phyloP scores from a whole-genome alignment of 805 yeast species.

The Zygosaccharomyces lentus region DNA sequence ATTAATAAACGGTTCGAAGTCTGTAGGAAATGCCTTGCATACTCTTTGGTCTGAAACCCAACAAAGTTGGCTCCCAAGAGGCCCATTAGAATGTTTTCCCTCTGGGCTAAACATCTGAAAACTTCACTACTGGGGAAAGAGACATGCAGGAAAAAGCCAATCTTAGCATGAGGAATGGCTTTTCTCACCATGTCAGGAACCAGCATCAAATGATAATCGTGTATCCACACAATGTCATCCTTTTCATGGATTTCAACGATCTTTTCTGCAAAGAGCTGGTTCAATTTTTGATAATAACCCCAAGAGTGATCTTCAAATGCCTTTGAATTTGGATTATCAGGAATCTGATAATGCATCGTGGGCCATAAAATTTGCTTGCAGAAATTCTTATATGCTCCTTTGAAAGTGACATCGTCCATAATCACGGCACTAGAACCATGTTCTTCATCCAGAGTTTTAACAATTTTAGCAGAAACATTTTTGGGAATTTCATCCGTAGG shows the following conservation, averaged over 20 bases:
- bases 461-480: constrained; percentile 50
- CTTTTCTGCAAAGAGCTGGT: constrained; percentile 74
- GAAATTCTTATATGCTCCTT: constrained; percentile 86
- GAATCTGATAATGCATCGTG: constrained; percentile 86
- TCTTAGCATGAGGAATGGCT: constrained; percentile 72
- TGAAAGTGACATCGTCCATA: constrained; percentile 73
- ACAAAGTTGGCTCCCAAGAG: constrained; percentile 84
- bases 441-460: constrained; percentile 41
- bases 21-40: constrained; percentile 88
- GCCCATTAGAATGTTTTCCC: constrained; percentile 72
- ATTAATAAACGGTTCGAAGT: constrained; percentile 79
- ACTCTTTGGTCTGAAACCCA: constrained; percentile 88
- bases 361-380: constrained; percentile 98
- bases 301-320: constrained; percentile 96
- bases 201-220: constrained; percentile 85
- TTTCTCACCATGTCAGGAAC: constrained; percentile 82
- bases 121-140: constrained; percentile 96
- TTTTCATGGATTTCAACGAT: constrained; percentile 62
- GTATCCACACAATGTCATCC: constrained; percentile 85
- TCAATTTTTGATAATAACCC: constrained; percentile 73
- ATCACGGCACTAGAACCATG: constrained; percentile 62
- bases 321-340: constrained; percentile 89
- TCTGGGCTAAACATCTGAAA: constrained; percentile 86
- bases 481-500: constrained; percentile 79
- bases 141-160: constrained; percentile 88